Evolutionary conservation across 2,329 filamentous ascomycete genomes (phyloP).

Genomic region (Phoma sp.): DNA sequence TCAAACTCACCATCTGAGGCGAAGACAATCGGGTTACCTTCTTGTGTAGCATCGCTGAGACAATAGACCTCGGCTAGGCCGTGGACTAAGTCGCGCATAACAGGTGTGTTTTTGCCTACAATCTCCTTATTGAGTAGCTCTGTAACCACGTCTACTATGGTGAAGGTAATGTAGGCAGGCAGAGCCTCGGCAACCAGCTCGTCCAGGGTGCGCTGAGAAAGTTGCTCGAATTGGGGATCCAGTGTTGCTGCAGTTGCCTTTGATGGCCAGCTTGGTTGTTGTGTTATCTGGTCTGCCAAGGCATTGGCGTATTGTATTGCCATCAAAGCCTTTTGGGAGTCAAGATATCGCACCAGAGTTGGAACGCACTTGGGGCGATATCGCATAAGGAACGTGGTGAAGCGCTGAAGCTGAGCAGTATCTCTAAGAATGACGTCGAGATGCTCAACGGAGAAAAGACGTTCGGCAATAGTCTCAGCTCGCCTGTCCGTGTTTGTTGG

Average conservation of each 20-base stretch:
- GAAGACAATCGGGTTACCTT: constrained; percentile 76
- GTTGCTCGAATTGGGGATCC: constrained; percentile 64
- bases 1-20: constrained; percentile 66
- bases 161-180: constrained; percentile 71
- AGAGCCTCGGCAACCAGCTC: constrained; percentile 69
- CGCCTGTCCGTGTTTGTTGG: constrained; percentile 27
- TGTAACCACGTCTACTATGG: constrained; percentile 70
- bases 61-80: constrained; percentile 77
- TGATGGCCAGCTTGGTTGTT: constrained; percentile 48
- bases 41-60: constrained; percentile 71
- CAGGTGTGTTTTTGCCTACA: constrained; percentile 65
- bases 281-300: constrained; percentile 63
- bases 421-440: constrained; percentile 67
- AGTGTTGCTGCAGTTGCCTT: constrained; percentile 49
- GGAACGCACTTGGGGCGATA: constrained; percentile 66
- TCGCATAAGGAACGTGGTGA: constrained; percentile 67
- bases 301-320: constrained; percentile 73
- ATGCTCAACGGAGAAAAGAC: constrained; percentile 69
- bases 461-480: constrained; percentile 63
- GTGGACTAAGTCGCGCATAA: constrained; percentile 69
- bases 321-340: constrained; percentile 70
- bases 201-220: constrained; percentile 65
- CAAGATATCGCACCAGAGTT: constrained; percentile 70
- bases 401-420: constrained; percentile 64
- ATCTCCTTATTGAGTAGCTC: constrained; percentile 69